Evolutionary conservation across 148 eudicot genomes (phyloP).

Genomic region (Tetragonia tetragonoides): DNA sequence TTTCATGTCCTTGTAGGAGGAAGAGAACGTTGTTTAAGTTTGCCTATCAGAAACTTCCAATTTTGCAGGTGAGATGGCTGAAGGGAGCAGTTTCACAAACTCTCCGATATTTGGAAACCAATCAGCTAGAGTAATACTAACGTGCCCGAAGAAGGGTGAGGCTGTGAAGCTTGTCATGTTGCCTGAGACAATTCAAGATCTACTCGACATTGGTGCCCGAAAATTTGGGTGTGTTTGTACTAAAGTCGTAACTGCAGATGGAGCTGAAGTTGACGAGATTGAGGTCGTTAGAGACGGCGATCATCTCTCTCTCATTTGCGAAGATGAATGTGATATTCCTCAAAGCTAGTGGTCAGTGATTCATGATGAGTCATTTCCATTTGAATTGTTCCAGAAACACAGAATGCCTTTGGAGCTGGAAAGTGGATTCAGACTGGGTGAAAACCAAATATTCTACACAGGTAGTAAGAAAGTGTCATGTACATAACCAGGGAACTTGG

Average conservation of each 20-base stretch:
- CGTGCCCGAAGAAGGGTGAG: conserved; percentile 43
- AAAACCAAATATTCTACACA: background rate
- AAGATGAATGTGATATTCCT: conserved; percentile 14
- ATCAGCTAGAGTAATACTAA: conserved; percentile 44
- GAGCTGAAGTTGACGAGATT: conserved; percentile 67
- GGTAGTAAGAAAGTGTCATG: background rate
- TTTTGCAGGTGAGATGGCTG: conserved; percentile 39
- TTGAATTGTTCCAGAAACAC: background rate
- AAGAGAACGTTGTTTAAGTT: background rate
- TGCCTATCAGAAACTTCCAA: background rate
- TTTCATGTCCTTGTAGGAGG: too few relatives aligned
- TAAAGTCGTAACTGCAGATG: conserved; percentile 40
- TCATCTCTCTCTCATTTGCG: conserved; percentile 51
- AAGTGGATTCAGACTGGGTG: background rate
- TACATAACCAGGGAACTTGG: background rate
- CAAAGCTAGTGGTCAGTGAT: background rate
- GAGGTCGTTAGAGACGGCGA: conserved; percentile 78
- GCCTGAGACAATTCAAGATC: conserved; percentile 59
- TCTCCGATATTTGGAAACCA: conserved; percentile 15
- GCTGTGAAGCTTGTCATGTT: conserved; percentile 39
- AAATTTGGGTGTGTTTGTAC: conserved; percentile 47
- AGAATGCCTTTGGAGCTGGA: background rate
- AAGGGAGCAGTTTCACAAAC: conserved; percentile 15
- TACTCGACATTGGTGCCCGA: conserved; percentile 51
- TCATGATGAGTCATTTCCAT: too few relatives aligned